Percentiles rank a stretch among this genome's conserved stretches.
Evolutionary conservation across 768 basidiomycete genomes (phyloP).

Genomic region (Mycena kentingensis): DNA sequence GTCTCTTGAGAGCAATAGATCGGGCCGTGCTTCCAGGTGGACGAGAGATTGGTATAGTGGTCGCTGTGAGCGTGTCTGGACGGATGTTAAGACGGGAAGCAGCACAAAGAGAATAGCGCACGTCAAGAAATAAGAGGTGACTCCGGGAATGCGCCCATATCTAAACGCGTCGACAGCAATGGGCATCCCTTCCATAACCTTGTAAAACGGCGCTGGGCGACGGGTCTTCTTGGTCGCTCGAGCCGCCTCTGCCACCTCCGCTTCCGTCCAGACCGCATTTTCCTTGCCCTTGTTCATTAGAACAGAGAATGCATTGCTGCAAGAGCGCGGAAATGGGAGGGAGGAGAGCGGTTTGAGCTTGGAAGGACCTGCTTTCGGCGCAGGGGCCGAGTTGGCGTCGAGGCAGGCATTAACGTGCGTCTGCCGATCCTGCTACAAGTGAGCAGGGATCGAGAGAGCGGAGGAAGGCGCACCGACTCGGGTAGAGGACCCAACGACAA

Average conservation of each 20-base stretch:
- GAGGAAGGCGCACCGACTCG: constrained; percentile 14
- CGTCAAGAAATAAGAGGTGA: constrained; percentile 93
- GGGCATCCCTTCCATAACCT: constrained; percentile 94
- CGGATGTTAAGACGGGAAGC: constrained; percentile 16
- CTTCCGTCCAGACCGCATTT: constrained; percentile 84
- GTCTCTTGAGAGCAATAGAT: constrained; percentile 97
- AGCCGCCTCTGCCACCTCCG: constrained; percentile 53
- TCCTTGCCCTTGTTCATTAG: constrained; percentile 89
- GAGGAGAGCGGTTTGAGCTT: constrained; percentile 29
- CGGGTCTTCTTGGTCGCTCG: constrained; percentile 52
- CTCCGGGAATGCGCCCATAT: constrained; percentile 87
- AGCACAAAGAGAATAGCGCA: constrained; percentile 32
- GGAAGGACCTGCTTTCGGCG: constrained; percentile 17
- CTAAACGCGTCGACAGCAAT: constrained; percentile 97
- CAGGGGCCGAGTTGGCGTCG: constrained; percentile 28
- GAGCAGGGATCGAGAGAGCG: not conserved
- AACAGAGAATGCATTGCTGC: constrained; percentile 64
- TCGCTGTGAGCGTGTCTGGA: constrained; percentile 97
- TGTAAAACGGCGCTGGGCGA: constrained; percentile 91
- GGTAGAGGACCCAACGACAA: constrained; percentile 23
- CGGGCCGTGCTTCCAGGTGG: constrained; percentile 86
- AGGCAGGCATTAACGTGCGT: constrained; percentile 62
- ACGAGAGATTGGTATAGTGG: constrained; percentile 90
- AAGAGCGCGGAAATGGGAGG: constrained; percentile 22
- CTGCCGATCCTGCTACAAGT: constrained; percentile 44